Evolutionary conservation across 495 filamentous ascomycete species (phyloP).

Genomic region (Penicillium crystallinum): DNA sequence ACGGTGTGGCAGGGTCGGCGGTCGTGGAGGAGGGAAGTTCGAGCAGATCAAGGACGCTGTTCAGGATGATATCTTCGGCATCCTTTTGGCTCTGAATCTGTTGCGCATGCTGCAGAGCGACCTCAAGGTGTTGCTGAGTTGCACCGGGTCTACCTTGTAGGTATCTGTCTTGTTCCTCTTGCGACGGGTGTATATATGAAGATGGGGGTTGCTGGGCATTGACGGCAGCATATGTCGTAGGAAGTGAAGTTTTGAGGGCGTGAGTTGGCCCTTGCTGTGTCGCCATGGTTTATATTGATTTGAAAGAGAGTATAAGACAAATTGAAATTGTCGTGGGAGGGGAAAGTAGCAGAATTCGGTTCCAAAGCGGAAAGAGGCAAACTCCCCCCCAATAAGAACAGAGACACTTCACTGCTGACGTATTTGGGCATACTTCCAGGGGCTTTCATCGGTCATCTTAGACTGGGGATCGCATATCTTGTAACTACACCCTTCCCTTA

Average conservation of each 20-base stretch:
- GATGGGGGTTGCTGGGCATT: constrained; percentile 26
- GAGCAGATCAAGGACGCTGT: constrained; percentile 61
- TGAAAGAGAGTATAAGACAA: background rate
- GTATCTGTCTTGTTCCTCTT: constrained; percentile 29
- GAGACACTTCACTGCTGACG: constrained; percentile 13
- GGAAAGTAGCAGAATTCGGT: background rate
- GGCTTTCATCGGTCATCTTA: background rate
- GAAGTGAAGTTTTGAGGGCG: constrained; percentile 53
- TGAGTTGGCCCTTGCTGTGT: constrained; percentile 33
- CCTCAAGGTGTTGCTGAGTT: constrained; percentile 50
- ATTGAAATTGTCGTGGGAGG: background rate
- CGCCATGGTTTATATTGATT: constrained; percentile 7
- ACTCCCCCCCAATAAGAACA: constrained; percentile 16
- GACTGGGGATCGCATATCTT: background rate
- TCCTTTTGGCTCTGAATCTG: constrained; percentile 73
- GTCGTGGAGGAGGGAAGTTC: constrained; percentile 49
- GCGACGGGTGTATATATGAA: constrained; percentile 23
- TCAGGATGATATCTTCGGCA: constrained; percentile 65
- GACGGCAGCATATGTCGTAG: constrained; percentile 33
- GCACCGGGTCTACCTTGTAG: constrained; percentile 33
- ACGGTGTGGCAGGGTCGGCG: constrained; percentile 55
- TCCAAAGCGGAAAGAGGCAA: constrained; percentile 12
- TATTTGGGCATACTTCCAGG: background rate
- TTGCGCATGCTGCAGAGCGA: constrained; percentile 74
- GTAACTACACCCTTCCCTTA: too few species aligned